These are phyloP conservation scores for Talaromyces adpressus DNA, from an alignment of 495 filamentous ascomycete genomes.

Conservation along the genomic window DNA sequence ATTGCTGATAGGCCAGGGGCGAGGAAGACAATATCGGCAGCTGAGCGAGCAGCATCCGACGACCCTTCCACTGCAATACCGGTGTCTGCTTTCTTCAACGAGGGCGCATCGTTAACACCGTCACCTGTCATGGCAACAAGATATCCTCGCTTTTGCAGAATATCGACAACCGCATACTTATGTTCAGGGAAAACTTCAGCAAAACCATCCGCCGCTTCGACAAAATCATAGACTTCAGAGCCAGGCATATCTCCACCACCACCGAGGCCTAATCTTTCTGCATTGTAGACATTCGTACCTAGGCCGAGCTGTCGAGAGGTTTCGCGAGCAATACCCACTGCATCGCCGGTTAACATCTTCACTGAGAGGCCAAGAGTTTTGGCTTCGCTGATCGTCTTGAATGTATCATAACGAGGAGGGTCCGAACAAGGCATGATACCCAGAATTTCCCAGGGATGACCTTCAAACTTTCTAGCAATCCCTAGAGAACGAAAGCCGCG, in stretches of 20 bases:
- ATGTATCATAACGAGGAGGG: slow-evolving; percentile 85
- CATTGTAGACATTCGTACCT: slow-evolving; percentile 90
- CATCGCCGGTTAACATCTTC: slow-evolving; percentile 97
- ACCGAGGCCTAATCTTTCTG: slow-evolving; percentile 75
- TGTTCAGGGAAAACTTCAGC: slow-evolving; percentile 94
- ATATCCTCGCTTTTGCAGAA: slow-evolving; percentile 90
- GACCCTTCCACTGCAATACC: slow-evolving; percentile 88
- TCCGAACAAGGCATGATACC: slow-evolving; percentile 93
- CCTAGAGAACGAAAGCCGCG: slow-evolving; percentile 91
- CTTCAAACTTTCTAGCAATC: slow-evolving; percentile 78
- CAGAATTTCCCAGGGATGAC: slow-evolving; percentile 77
- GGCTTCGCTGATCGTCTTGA: slow-evolving; percentile 83
- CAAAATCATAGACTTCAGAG: slow-evolving; percentile 89
- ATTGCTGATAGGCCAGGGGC: slow-evolving; percentile 87
- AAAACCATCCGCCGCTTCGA: slow-evolving; percentile 91
- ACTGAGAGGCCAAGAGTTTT: slow-evolving; percentile 80
- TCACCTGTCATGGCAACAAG: slow-evolving; percentile 98
- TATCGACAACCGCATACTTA: slow-evolving; percentile 96
- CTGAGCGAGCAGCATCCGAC: slow-evolving; percentile 86
- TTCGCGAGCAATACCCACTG: slow-evolving; percentile 86
- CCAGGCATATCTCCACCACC: slow-evolving; percentile 87
- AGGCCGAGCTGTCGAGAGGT: slow-evolving; percentile 85
- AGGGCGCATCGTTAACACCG: slow-evolving; percentile 95
- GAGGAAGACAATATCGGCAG: slow-evolving; percentile 90
- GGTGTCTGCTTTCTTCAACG: slow-evolving; percentile 87